A percentile compares a stretch with the other conserved stretches of the same genome.
Evolutionary conservation across 169 alveolate species (phyloP).

Genomic region (Besnoitia besnoiti): DNA sequence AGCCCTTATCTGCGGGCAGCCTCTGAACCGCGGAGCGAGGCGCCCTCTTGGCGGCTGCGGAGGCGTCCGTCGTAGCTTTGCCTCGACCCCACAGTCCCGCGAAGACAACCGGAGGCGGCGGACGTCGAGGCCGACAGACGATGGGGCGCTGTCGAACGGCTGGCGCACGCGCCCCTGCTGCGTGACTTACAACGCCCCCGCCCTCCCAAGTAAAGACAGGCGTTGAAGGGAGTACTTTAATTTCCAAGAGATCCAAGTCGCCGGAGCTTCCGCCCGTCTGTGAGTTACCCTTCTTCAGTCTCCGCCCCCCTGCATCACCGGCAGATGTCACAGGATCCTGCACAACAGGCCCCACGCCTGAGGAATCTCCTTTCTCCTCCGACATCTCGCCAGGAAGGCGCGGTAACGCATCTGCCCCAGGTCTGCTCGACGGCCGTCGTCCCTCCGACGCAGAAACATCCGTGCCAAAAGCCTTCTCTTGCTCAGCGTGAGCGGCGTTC

Average conservation of each 20-base stretch:
- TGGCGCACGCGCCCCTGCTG: neutral
- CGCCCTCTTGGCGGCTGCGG: neutral
- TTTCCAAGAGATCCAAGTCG: neutral
- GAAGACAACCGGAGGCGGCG: neutral
- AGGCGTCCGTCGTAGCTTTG: neutral
- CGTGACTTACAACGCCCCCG: neutral
- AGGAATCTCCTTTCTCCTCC: no score
- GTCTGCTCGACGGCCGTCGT: no score
- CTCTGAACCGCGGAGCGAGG: neutral
- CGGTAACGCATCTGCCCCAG: no score
- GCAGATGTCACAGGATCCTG: neutral
- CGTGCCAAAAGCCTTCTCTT: no score
- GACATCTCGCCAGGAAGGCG: no score
- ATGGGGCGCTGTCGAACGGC: neutral
- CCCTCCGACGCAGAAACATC: no score
- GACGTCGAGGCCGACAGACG: neutral
- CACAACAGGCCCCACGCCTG: no score
- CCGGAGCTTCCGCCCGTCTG: no score
- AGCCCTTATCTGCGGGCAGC: no score
- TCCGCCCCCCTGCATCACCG: neutral
- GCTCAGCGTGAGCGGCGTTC: no score
- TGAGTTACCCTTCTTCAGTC: neutral
- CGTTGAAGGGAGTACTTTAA: neutral
- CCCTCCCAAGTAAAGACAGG: conserved; percentile 35
- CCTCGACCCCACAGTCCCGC: neutral